Evolutionary conservation across 2,329 filamentous ascomycete genomes (phyloP).

Genomic region (Claviceps pazoutovae): DNA sequence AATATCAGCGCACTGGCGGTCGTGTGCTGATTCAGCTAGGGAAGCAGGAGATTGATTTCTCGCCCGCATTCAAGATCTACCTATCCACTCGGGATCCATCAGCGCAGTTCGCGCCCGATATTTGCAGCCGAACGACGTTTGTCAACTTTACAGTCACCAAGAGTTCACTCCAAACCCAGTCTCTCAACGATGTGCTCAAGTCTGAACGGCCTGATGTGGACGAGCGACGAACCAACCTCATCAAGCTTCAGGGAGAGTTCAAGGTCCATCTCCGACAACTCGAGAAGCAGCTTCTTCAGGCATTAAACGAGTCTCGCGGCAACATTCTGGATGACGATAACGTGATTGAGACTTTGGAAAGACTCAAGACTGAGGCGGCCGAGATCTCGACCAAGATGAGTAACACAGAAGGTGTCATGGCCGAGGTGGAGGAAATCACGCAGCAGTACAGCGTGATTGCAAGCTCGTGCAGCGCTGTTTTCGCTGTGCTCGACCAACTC

Average conservation of each 20-base stretch:
- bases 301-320: slow-evolving; percentile 90
- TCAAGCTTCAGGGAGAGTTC: slow-evolving; percentile 98
- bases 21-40: slow-evolving; percentile 96
- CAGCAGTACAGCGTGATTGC: slow-evolving; percentile 89
- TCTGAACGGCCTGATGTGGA: slow-evolving; percentile 96
- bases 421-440: slow-evolving; percentile 91
- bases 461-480: slow-evolving; percentile 89
- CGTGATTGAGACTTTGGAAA: slow-evolving; percentile 95
- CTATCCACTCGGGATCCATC: slow-evolving; percentile 93
- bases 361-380: slow-evolving; percentile 90
- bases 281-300: slow-evolving; percentile 85
- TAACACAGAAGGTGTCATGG: slow-evolving; percentile 96
- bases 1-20: slow-evolving; percentile 96
- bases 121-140: slow-evolving; percentile 96
- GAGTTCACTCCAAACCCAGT: slow-evolving; percentile 96
- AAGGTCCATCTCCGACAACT: slow-evolving; percentile 93
- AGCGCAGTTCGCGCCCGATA: slow-evolving; percentile 85
- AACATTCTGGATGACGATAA: slow-evolving; percentile 98
- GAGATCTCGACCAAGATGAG: slow-evolving; percentile 94
- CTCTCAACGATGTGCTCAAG: slow-evolving; percentile 92
- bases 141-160: slow-evolving; percentile 99
- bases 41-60: slow-evolving; percentile 98
- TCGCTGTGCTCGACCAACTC: slow-evolving; percentile 89
- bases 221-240: slow-evolving; percentile 87
- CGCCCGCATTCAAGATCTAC: slow-evolving; percentile 88